phyloP scores from a whole-genome alignment of 306 rosid species.

The Canavalia ensiformis region DNA sequence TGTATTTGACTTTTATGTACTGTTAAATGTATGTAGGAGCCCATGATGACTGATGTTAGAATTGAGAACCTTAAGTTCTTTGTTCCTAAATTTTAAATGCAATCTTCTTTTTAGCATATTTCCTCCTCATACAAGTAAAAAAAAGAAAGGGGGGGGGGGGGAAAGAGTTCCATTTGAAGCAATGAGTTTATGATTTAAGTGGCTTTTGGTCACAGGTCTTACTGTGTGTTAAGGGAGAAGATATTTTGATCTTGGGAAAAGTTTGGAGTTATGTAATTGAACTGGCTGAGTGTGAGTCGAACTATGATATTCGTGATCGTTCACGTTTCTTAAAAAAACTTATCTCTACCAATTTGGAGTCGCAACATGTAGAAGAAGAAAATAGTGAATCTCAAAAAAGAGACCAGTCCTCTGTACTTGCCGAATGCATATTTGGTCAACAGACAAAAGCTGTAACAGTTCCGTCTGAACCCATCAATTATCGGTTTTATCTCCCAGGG shows the following conservation, averaged over 20 bases:
- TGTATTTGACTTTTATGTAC: constrained; percentile 31
- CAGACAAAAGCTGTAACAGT: constrained; percentile 53
- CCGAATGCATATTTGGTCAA: constrained; percentile 70
- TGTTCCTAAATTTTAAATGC: constrained; percentile 35
- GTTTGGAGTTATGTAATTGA: constrained; percentile 77
- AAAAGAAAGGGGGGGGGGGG: too few species aligned
- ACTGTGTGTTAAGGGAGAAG: constrained; percentile 64
- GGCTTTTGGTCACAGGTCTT: constrained; percentile 69
- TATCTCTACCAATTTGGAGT: constrained; percentile 62
- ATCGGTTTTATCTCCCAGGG: constrained; percentile 92
- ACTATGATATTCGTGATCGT: constrained; percentile 90
- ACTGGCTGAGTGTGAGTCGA: constrained; percentile 82
- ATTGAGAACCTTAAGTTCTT: constrained; percentile 20
- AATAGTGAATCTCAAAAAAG: constrained; percentile 46
- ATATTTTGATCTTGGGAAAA: constrained; percentile 55
- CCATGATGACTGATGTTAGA: constrained; percentile 1
- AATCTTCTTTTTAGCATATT: not conserved
- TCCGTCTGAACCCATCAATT: constrained; percentile 65
- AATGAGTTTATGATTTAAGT: constrained; percentile 35
- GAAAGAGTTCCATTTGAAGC: constrained; percentile 6
- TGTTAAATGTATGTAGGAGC: constrained; percentile 30
- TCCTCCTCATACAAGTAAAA: constrained; percentile 25
- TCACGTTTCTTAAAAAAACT: constrained; percentile 74
- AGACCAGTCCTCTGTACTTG: constrained; percentile 63
- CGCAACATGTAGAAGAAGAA: constrained; percentile 57